Evolutionary conservation across 495 filamentous ascomycete species (phyloP), one percentile per base, ranked within the genome.

Genomic region (Saxispiralis lemnorum): DNA sequence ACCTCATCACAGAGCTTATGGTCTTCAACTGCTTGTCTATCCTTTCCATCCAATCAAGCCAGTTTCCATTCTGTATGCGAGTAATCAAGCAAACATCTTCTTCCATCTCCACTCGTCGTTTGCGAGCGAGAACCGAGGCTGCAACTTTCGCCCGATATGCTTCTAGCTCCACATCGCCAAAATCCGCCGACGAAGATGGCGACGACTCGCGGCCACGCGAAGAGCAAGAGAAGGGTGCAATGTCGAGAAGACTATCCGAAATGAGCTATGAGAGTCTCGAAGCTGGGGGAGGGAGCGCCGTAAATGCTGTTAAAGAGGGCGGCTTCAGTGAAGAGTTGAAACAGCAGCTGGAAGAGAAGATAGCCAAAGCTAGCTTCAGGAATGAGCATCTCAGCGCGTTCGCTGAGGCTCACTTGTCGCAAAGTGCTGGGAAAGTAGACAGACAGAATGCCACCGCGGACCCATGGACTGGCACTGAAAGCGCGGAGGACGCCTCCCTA

Each of bases 251-350:
- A 18, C 67, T 94, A 20, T 65, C 75, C 34, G 68, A 83, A 56
- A 81, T 89, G 57, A 87, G 81, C 21, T 84, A 93, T 57, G 78
- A 89, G 40, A 71, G 69, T 6, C 63, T 93, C 18, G 64, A 85
- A 19, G 72, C 71, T 45, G 81, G 79, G 14, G 79, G 82, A 17
- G 70, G 71, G 46, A 72, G 77, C 34, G 78, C 82, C 31, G 69
- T 64, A 35, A 78, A 77, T 53, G 81, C 79, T n/a, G 67, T 94
- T 12, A 67, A 81, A 53, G 79, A 92, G 43, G 83, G 82, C 37
- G 83, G 82, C 21, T 93, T 97, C 64, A 79, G 77, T 42, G 81
- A 86, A 14, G 85, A 93, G 45, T 63, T 96, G 47, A 92, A 84
- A 55, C 62, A 63, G 47, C 61, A 72, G 44, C 66, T 97, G 4